phyloP scores from a whole-genome alignment of 768 basidiomycete species.

The Filobasidium wieringae region DNA sequence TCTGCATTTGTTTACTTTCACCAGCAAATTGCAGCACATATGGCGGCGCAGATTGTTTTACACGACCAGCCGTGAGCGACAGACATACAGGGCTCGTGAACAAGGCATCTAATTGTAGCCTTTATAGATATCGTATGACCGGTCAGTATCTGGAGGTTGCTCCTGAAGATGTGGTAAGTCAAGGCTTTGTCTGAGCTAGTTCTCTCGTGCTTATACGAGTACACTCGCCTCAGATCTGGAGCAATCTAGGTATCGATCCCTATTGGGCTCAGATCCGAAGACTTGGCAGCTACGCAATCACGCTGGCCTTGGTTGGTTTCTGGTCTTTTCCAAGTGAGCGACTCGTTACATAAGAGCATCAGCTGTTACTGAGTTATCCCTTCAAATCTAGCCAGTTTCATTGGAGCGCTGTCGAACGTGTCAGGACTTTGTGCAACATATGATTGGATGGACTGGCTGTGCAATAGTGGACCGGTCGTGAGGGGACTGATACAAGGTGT shows the following conservation, averaged over 20 bases:
- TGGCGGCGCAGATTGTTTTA: constrained; percentile 61
- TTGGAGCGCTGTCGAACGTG: constrained; percentile 77
- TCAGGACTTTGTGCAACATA: constrained; percentile 53
- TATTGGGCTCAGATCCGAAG: constrained; percentile 65
- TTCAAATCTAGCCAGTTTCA: constrained; percentile 56
- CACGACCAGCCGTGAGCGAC: constrained; percentile 56
- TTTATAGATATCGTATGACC: constrained; percentile 49
- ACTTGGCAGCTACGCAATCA: constrained; percentile 59
- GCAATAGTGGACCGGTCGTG: constrained; percentile 47
- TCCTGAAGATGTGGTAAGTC: constrained; percentile 56
- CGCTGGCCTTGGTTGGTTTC: constrained; percentile 66
- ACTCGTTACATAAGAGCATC: not conserved
- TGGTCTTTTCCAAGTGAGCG: constrained; percentile 72
- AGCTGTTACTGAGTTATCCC: not conserved
- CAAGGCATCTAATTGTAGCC: not conserved
- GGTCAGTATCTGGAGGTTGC: constrained; percentile 66
- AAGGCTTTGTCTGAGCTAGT: no score
- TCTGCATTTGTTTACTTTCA: constrained; percentile 73
- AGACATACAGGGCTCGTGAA: not conserved
- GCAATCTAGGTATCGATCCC: constrained; percentile 74
- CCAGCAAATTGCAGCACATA: constrained; percentile 81
- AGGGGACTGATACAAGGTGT: constrained; percentile 82
- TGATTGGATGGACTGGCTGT: constrained; percentile 74
- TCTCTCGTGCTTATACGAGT: not conserved
- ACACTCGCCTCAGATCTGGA: constrained; percentile 76